A percentile compares a stretch with the other conserved stretches of the same genome.
Evolutionary conservation across 202 grass and related monocot species (phyloP).

Genomic region (Panicum hallii): DNA sequence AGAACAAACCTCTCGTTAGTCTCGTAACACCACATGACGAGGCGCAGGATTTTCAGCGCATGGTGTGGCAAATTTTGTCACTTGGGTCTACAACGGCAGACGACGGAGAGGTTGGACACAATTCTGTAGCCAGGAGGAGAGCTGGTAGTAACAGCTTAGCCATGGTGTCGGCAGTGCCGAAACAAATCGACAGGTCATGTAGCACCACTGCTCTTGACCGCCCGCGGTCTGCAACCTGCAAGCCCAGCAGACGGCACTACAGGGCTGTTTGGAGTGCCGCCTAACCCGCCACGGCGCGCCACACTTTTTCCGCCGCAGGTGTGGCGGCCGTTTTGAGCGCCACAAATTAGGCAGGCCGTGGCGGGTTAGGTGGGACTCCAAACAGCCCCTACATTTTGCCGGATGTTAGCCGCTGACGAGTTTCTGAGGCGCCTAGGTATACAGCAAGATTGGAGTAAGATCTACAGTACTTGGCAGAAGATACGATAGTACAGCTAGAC

Average conservation of each 20-base stretch:
- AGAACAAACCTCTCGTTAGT: background rate
- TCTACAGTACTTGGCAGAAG: background rate
- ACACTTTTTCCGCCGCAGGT: too few species aligned
- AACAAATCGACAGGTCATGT: background rate
- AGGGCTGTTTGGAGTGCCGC: too few species aligned
- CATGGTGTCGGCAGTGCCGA: background rate
- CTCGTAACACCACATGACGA: background rate
- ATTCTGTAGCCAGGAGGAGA: background rate
- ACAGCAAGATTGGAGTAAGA: background rate
- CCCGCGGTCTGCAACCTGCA: background rate
- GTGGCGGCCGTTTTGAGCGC: too few species aligned
- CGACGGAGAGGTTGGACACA: background rate
- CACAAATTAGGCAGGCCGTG: too few species aligned
- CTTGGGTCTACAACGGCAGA: background rate
- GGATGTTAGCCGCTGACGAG: background rate
- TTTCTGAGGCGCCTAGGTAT: background rate
- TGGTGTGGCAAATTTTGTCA: background rate
- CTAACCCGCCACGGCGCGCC: too few species aligned
- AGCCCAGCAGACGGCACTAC: background rate
- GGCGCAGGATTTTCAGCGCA: background rate
- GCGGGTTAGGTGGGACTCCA: too few species aligned
- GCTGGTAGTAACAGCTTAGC: too few species aligned
- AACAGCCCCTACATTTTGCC: constrained; percentile 9
- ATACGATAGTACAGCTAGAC: background rate
- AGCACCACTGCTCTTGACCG: constrained; percentile 2